Percentiles rank a stretch among this genome's conserved stretches.
Evolutionary conservation across 106 monocot species (phyloP).

Genomic region (Dendrobium catenatum): DNA sequence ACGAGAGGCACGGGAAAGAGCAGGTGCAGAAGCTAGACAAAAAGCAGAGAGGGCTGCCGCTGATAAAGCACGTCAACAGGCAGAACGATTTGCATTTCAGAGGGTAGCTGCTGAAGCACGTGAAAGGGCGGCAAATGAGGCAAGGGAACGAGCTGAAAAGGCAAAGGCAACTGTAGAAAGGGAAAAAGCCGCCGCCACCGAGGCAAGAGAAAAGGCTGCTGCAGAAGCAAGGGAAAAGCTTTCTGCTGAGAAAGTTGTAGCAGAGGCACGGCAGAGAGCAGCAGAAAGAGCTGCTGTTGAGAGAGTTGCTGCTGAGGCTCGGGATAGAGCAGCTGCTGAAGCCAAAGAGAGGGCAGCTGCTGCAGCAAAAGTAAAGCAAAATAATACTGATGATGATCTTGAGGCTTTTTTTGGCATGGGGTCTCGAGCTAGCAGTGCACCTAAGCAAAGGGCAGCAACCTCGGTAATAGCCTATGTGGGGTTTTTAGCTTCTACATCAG

Average conservation of each 20-base stretch:
- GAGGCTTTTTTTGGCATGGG: constrained; percentile 82
- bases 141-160: constrained; percentile 33
- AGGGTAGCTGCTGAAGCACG: constrained; percentile 61
- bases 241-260: constrained; percentile 43
- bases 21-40: constrained; percentile 63
- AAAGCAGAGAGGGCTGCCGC: constrained; percentile 57
- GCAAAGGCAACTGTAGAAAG: constrained; percentile 37
- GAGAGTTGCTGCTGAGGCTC: constrained; percentile 53
- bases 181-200: constrained; percentile 27
- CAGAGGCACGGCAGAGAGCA: constrained; percentile 57
- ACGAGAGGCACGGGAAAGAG: constrained; percentile 89
- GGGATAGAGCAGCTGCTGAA: constrained; percentile 53
- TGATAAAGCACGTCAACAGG: constrained; percentile 46
- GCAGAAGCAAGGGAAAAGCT: constrained; percentile 28
- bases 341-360: constrained; percentile 34
- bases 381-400: constrained; percentile 69
- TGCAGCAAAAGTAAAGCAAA: constrained; percentile 47
- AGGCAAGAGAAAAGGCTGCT: constrained; percentile 25
- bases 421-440: constrained; percentile 69
- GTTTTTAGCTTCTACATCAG: neutral
- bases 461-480: constrained; percentile 24
- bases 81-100: constrained; percentile 61
- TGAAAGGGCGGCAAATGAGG: constrained; percentile 50
- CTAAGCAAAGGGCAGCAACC: constrained; percentile 57
- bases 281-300: constrained; percentile 54